Conservation (phyloP, 2,329 filamentous ascomycete species). For the Colletotrichum sp. region DNA sequence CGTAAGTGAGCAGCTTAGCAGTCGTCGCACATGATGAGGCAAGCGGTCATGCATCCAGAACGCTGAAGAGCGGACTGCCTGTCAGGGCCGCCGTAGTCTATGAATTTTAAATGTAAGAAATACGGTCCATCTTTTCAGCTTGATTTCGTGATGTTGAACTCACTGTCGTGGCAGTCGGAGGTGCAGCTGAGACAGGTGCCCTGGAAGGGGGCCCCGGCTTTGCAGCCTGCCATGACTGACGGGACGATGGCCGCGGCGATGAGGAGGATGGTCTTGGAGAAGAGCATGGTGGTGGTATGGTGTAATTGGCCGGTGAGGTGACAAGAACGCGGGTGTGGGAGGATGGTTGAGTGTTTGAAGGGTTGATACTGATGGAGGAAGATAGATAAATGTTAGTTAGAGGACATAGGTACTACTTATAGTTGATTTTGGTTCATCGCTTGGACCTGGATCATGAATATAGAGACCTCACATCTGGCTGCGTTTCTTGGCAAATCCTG, state of each 20-base stretch:
- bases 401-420: accelerated
- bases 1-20: background rate
- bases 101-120: accelerated
- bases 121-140: accelerated
- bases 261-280: background rate
- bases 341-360: background rate
- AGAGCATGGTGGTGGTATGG: background rate
- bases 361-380: background rate
- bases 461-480: accelerated
- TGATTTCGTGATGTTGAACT: background rate
- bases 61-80: accelerated
- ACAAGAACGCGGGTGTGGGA: background rate
- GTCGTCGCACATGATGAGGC: background rate
- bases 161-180: background rate
- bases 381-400: accelerated
- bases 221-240: background rate
- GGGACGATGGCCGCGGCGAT: background rate
- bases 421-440: accelerated
- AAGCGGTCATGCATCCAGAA: background rate
- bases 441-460: background rate
- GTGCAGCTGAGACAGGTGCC: background rate
- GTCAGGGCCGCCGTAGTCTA: background rate
- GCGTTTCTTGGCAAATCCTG: background rate
- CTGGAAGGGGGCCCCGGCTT: background rate
- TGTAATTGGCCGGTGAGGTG: background rate